Evolutionary conservation across 2,329 filamentous ascomycete species (phyloP).

Genomic region (Calonectria naviculata): DNA sequence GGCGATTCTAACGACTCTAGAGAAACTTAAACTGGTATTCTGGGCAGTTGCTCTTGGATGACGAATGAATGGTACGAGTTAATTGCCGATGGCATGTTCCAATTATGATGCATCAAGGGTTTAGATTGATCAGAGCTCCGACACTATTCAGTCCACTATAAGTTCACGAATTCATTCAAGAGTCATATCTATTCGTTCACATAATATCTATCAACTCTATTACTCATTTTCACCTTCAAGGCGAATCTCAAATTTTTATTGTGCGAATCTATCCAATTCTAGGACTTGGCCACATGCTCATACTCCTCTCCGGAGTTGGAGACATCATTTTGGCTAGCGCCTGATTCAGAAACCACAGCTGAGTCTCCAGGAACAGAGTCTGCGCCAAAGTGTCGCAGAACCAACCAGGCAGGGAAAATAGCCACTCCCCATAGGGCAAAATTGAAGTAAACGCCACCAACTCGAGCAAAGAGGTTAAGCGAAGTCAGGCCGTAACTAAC

Average conservation of each 20-base stretch:
- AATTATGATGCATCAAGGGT: no score
- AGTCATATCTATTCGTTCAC: not conserved
- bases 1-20: not conserved
- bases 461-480: conserved; percentile 67
- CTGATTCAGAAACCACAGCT: not conserved
- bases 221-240: not conserved
- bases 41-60: no score
- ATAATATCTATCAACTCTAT: not conserved
- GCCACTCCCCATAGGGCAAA: conserved; percentile 75
- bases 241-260: not conserved
- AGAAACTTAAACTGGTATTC: not conserved
- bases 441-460: conserved; percentile 77
- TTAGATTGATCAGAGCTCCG: no score
- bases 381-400: conserved; percentile 60
- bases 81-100: not conserved
- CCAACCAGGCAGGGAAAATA: conserved; percentile 74
- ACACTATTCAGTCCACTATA: not conserved
- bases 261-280: not conserved
- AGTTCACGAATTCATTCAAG: not conserved
- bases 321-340: conserved; percentile 24
- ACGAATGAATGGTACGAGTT: not conserved
- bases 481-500: conserved; percentile 77
- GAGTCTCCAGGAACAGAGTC: conserved; percentile 3
- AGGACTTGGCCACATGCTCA: conserved; percentile 28
- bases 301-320: conserved; percentile 36